Base-by-base conservation (phyloP, 2,329 filamentous ascomycete species). In the Hysterium pulicare region DNA sequence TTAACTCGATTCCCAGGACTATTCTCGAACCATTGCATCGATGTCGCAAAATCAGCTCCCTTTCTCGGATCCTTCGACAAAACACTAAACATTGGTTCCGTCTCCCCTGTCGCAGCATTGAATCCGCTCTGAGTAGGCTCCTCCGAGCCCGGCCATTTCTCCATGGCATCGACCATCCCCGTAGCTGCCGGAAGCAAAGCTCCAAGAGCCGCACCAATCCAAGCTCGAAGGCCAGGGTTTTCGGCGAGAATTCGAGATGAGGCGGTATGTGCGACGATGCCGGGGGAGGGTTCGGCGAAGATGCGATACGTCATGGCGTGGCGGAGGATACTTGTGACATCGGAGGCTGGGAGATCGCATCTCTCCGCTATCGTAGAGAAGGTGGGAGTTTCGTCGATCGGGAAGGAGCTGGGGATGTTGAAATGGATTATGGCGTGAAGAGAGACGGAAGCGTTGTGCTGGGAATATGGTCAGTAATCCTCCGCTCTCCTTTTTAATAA, bases 91-190 rank as follows among this genome's bases (percentile, higher is more conserved):
- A 40, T 31, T 23, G 43, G 24, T 8, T 16, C 9, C 3, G 5
- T 10, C 17, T 26, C 11, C 19, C 6, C 15, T 2, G 19, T 3
- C 26, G 38, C 28, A 21, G 15, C 30, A 19, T 13, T 15, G 11
- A 15, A 32, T 8, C 15, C 38, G 8, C 33, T 38, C 8, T 45
- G 30, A 11, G 41, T 33, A 3, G 33, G 3, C 24, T 41, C 34
- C 8, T 9, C 40, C 16, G 44, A 20, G 3, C 32, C n/a, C 1
- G 34, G 34, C 40, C 44, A 46, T 36, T 40, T 42, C 23, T 5
- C 22, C 4, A 40, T 23, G 20, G 40, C 40, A 23, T 42, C 33
- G 4, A 35, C 21, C 7, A 38, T 23, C 10, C 20, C n/a, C 3
- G 3, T 20, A 5, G 26, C 4, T 4, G 4, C 3, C 3, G 28